Conservation (phyloP, 148 eudicot genomes). For the Polygonum maritimum region DNA sequence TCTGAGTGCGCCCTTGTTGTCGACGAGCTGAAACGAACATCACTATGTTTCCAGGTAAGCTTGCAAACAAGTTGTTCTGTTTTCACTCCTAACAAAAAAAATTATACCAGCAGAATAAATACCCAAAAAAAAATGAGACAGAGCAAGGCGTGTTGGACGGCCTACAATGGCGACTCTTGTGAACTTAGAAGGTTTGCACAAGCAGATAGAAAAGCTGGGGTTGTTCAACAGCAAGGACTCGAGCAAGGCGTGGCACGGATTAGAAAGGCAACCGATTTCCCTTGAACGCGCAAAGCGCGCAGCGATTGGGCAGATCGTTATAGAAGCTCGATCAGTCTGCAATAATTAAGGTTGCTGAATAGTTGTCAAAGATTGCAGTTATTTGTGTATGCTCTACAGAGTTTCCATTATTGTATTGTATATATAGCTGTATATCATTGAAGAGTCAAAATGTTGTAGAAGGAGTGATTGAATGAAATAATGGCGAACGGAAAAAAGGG, state of each 20-base stretch:
- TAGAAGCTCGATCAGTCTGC: slow-evolving; percentile 5
- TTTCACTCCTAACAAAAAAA: not conserved
- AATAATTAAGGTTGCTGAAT: not conserved
- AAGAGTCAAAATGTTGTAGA: no score
- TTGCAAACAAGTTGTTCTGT: not conserved
- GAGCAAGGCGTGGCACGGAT: slow-evolving; percentile 57
- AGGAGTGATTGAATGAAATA: no score
- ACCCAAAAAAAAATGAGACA: not conserved
- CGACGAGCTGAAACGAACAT: slow-evolving; percentile 80
- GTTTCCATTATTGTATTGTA: no score
- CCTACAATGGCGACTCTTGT: slow-evolving; percentile 88
- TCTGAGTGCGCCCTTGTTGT: slow-evolving; percentile 93
- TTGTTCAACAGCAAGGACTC: slow-evolving; percentile 21
- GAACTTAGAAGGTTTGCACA: slow-evolving; percentile 52
- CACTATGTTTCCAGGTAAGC: slow-evolving; percentile 87
- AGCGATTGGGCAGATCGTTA: slow-evolving; percentile 14
- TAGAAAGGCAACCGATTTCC: slow-evolving; percentile 32
- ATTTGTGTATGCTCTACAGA: no score
- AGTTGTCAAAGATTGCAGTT: no score
- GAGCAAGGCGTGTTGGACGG: no score
- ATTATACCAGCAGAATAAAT: not conserved
- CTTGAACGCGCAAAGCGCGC: slow-evolving; percentile 43
- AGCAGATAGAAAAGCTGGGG: slow-evolving; percentile 46
- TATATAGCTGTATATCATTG: no score
- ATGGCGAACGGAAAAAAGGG: no score